Conservation (phyloP, 352 stramenopile species). For the Globisporangium sylvaticum region DNA sequence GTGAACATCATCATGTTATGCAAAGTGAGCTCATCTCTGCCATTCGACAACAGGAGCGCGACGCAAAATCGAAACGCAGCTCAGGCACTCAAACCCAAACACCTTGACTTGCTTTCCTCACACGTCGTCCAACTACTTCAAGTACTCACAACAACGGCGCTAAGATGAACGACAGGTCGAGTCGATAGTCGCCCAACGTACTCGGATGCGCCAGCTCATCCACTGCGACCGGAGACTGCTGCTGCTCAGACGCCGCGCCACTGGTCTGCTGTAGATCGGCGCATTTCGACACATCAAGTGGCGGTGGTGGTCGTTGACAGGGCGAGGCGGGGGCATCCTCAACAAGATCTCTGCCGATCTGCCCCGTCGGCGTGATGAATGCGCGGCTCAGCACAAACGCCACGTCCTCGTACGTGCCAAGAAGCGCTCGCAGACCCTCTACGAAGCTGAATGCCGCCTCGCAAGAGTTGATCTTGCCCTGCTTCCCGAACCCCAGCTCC, state of each 20-base stretch:
- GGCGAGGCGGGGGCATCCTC: not conserved
- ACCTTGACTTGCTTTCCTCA: not conserved
- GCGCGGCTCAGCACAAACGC: constrained; percentile 18
- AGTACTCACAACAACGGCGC: not conserved
- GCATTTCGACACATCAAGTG: not conserved
- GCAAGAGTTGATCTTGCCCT: constrained; percentile 1
- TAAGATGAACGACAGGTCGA: not conserved
- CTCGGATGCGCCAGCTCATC: not conserved
- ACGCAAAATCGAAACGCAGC: not conserved
- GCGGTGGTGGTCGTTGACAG: not conserved
- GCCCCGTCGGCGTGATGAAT: constrained; percentile 14
- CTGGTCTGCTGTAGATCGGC: not conserved
- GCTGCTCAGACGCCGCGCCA: not conserved
- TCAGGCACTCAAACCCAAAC: not conserved
- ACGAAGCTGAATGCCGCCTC: constrained; percentile 15
- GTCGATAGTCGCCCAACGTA: not conserved
- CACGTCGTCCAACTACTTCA: not conserved
- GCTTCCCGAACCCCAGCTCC: not conserved
- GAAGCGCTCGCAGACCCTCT: constrained; percentile 13
- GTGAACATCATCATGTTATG: not conserved
- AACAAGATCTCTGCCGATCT: constrained; percentile 12
- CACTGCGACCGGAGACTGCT: not conserved
- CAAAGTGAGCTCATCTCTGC: not conserved
- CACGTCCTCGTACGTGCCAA: constrained; percentile 18
- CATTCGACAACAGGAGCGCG: not conserved